phyloP scores from a whole-genome alignment of 768 basidiomycete genomes.

The Boletus edulis region DNA sequence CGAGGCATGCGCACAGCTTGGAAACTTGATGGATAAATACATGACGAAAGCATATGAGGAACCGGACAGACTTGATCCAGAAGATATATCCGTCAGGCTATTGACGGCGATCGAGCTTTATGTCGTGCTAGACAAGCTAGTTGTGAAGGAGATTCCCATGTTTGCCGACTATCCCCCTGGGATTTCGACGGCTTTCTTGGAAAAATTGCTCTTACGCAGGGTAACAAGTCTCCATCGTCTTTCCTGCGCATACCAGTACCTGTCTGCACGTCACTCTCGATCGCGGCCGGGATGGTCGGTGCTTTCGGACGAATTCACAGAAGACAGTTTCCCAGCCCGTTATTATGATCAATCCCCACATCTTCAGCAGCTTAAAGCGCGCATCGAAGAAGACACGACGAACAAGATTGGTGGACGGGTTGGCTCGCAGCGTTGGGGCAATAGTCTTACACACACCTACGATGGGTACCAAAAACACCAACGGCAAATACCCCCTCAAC shows the following conservation, averaged over 20 bases:
- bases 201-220: no score
- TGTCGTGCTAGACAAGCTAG: constrained; percentile 31
- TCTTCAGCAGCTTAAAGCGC: not conserved
- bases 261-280: no score
- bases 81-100: constrained; percentile 38
- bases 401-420: no score
- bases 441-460: no score
- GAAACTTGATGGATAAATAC: constrained; percentile 23
- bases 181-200: no score
- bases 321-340: no score
- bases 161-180: constrained; percentile 17
- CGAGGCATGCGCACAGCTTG: constrained; percentile 11
- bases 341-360: not conserved
- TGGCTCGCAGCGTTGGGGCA: no score
- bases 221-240: no score
- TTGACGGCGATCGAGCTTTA: constrained; percentile 35
- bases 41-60: constrained; percentile 8
- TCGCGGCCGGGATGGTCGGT: no score
- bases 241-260: no score
- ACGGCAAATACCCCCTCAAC: no score
- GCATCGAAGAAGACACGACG: not conserved
- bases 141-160: not conserved
- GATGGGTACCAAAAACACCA: not conserved
- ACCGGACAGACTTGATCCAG: constrained; percentile 23
- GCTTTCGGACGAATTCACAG: no score